Conservation (phyloP, 306 rosid species). For the Lathyrus aphaca region DNA sequence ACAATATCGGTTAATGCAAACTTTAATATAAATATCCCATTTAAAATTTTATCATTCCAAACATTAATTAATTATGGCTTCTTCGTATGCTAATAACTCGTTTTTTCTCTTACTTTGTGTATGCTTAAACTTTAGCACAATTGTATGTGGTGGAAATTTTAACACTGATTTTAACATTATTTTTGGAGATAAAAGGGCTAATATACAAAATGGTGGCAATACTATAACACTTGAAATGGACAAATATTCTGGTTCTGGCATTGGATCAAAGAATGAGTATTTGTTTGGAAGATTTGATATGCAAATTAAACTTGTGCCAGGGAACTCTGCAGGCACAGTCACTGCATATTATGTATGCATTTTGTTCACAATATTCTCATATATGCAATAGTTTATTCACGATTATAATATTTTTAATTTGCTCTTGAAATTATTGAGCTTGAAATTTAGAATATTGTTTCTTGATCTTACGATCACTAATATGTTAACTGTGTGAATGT, state of each 20-base stretch:
- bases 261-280: slow-evolving; percentile 42
- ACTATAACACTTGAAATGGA: slow-evolving; percentile 45
- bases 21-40: not conserved
- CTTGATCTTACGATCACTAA: not conserved
- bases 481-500: not conserved
- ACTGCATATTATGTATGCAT: slow-evolving; percentile 51
- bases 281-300: slow-evolving; percentile 54
- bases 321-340: slow-evolving; percentile 54
- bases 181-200: slow-evolving; percentile 44
- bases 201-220: slow-evolving; percentile 36
- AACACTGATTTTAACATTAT: slow-evolving; percentile 39
- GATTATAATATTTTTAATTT: not conserved
- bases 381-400: not conserved
- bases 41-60: not conserved
- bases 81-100: not conserved
- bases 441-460: not conserved
- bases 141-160: slow-evolving; percentile 43
- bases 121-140: slow-evolving; percentile 3
- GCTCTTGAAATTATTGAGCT: not conserved
- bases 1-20: not conserved
- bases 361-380: not conserved
- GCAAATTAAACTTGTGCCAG: slow-evolving; percentile 54
- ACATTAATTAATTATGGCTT: slow-evolving; percentile 29
- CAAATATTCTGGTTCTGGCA: slow-evolving; percentile 44
- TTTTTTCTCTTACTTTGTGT: slow-evolving; percentile 24